Evolutionary conservation across 1,284 basidiomycete species (phyloP).

Genomic region (Fomes fomentarius): DNA sequence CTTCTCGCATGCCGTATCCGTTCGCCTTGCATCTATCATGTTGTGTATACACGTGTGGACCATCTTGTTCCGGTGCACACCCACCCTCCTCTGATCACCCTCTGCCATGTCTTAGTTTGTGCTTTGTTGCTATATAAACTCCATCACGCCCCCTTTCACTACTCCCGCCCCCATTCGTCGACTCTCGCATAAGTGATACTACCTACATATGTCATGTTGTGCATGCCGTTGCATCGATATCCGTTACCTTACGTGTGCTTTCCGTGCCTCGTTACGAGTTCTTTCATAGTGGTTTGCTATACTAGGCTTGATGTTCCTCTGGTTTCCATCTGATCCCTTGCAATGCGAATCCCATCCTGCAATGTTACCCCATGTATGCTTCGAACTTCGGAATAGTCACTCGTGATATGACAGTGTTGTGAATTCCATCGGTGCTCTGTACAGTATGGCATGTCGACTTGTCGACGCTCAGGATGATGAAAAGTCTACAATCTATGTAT

Average conservation of each 20-base stretch:
- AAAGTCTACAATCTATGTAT: too few species aligned
- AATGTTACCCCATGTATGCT: not conserved
- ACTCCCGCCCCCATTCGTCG: not conserved
- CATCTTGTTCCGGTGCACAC: conserved; percentile 1
- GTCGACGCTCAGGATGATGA: not conserved
- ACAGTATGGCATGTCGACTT: too few species aligned
- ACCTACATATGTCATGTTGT: conserved; percentile 9
- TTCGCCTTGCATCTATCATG: conserved; percentile 30
- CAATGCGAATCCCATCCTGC: not conserved
- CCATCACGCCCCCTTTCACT: not conserved
- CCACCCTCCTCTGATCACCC: not conserved
- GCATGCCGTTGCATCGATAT: conserved; percentile 22
- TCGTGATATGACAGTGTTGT: too few species aligned
- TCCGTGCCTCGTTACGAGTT: conserved; percentile 11
- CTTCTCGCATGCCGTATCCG: conserved; percentile 20
- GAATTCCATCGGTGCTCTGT: too few species aligned
- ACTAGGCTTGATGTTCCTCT: conserved; percentile 1
- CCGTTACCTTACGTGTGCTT: conserved; percentile 20
- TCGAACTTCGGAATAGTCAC: too few species aligned
- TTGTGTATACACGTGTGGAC: conserved; percentile 24
- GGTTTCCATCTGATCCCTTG: not conserved
- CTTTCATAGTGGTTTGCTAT: conserved; percentile 10
- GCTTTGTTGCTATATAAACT: conserved; percentile 2
- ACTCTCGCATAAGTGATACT: conserved; percentile 13
- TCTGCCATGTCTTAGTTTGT: not conserved